Evolutionary conservation across 495 filamentous ascomycete genomes (phyloP).

Genomic region (Penicillium samsonianum): DNA sequence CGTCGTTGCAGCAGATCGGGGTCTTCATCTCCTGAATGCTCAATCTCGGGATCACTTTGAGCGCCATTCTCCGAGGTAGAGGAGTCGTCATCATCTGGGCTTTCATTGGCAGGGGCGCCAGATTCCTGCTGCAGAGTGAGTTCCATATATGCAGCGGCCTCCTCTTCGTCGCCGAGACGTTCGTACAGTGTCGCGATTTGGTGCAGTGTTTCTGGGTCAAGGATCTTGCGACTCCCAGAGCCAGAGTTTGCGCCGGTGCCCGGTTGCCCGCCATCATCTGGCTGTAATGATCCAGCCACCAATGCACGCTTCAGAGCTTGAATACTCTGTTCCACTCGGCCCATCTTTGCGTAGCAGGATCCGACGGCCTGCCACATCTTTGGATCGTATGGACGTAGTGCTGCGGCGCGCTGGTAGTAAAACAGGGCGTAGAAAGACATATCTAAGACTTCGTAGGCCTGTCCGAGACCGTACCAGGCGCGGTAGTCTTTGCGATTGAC

Average conservation of each 20-base stretch:
- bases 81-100: slow-evolving; percentile 36
- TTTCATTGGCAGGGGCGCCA: slow-evolving; percentile 45
- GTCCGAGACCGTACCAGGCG: slow-evolving; percentile 96
- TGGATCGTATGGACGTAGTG: slow-evolving; percentile 84
- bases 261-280: slow-evolving; percentile 45
- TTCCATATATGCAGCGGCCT: slow-evolving; percentile 93
- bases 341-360: slow-evolving; percentile 85
- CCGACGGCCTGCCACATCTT: slow-evolving; percentile 99
- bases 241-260: slow-evolving; percentile 27
- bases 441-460: slow-evolving; percentile 96
- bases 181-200: slow-evolving; percentile 92
- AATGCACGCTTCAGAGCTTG: slow-evolving; percentile 92
- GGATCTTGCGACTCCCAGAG: slow-evolving; percentile 47
- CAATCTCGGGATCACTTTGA: slow-evolving; percentile 36
- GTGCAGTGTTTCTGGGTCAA: slow-evolving; percentile 87
- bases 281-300: slow-evolving; percentile 77
- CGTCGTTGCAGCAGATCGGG: slow-evolving; percentile 13
- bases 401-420: slow-evolving; percentile 96
- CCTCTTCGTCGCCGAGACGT: slow-evolving; percentile 67
- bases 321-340: slow-evolving; percentile 79
- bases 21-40: slow-evolving; percentile 48
- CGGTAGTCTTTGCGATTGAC: slow-evolving; percentile 96
- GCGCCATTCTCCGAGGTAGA: slow-evolving; percentile 24
- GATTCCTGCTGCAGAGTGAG: slow-evolving; percentile 84
- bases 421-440: slow-evolving; percentile 96